phyloP scores from a whole-genome alignment of 169 alveolate genomes.

The Plasmodium yoelii region DNA sequence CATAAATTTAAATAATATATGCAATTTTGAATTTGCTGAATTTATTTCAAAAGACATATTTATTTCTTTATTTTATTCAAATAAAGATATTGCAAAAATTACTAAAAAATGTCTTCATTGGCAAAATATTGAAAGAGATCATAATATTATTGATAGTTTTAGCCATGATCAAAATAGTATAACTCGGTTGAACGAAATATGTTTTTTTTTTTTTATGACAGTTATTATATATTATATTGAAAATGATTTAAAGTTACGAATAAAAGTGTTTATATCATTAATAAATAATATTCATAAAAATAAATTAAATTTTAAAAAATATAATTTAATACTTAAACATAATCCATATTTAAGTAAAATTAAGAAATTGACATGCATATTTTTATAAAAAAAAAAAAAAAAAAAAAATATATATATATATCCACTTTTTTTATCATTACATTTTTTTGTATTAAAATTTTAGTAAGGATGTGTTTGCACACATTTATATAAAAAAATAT shows the following conservation, averaged over 20 bases:
- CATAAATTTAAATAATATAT: conserved; percentile 30
- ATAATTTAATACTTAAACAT: conserved; percentile 11
- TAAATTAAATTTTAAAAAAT: conserved; percentile 26
- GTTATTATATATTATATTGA: conserved; percentile 53
- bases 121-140: background rate
- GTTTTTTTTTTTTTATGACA: conserved; percentile 39
- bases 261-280: conserved; percentile 7
- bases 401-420: background rate
- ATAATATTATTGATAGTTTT: too few species aligned
- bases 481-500: background rate
- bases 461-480: background rate
- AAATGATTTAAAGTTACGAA: conserved; percentile 37
- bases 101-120: conserved; percentile 14
- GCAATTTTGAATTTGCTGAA: conserved; percentile 17
- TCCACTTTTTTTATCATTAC: background rate
- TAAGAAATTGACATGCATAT: conserved; percentile 27
- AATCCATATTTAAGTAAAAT: conserved; percentile 52
- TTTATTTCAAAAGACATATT: conserved; percentile 18
- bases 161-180: background rate
- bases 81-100: conserved; percentile 26
- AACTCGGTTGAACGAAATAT: conserved; percentile 17
- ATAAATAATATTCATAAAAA: conserved; percentile 15
- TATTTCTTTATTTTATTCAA: conserved; percentile 25
- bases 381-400: conserved; percentile 3
- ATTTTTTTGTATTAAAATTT: background rate